Evolutionary conservation across 1,284 basidiomycete genomes (phyloP).

Genomic region (Coniophora puteana): DNA sequence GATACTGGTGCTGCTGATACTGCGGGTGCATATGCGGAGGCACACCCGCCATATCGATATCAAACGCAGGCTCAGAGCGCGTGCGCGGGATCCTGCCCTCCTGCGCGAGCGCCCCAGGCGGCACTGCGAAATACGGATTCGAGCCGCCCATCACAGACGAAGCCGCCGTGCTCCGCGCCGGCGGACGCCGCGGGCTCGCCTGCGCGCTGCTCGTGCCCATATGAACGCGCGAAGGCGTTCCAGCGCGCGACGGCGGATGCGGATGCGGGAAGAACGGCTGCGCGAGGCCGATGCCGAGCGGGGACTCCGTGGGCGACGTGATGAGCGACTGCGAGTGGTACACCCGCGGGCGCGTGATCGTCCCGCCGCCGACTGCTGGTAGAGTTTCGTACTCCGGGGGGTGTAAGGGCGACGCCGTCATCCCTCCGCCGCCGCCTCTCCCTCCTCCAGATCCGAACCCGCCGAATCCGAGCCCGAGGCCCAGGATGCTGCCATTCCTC

Average conservation of each 20-base stretch:
- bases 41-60: no score
- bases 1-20: constrained; percentile 4
- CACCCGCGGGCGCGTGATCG: constrained; percentile 69
- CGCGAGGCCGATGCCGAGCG: constrained; percentile 6
- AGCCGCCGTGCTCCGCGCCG: no score
- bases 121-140: neutral
- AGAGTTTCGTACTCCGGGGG: constrained; percentile 60
- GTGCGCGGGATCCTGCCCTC: constrained; percentile 9
- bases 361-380: constrained; percentile 76
- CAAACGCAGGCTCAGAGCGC: constrained; percentile 16
- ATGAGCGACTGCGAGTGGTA: constrained; percentile 72
- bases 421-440: no score
- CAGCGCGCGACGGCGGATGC: constrained; percentile 10
- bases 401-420: no score
- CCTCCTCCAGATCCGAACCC: no score
- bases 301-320: constrained; percentile 36
- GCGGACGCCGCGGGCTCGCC: no score
- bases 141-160: no score
- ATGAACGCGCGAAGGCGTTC: constrained; percentile 3
- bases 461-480: no score
- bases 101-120: neutral
- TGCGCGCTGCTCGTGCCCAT: no score
- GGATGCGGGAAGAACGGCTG: constrained; percentile 13
- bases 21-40: no score
- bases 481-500: no score